Evolutionary conservation across 768 basidiomycete genomes (phyloP).

Genomic region (Guyanaporus albipodus): DNA sequence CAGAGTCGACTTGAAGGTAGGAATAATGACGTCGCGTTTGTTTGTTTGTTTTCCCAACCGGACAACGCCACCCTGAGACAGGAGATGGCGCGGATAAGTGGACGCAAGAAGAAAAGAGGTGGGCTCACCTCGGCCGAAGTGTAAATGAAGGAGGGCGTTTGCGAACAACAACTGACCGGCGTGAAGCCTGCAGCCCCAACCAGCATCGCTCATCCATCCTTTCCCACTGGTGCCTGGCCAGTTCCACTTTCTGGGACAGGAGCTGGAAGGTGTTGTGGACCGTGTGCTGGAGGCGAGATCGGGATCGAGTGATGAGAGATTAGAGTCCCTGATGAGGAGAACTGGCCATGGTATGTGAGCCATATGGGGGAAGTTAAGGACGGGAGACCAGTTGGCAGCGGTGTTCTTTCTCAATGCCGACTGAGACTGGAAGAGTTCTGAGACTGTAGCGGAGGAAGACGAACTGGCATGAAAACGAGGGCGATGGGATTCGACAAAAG

Average conservation of each 20-base stretch:
- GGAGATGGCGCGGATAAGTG: constrained; percentile 10
- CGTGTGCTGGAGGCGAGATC: constrained; percentile 30
- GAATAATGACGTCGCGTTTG: too few species aligned
- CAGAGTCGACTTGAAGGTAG: too few species aligned
- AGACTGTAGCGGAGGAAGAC: constrained; percentile 36
- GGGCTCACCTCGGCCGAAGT: constrained; percentile 65
- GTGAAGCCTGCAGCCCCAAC: constrained; percentile 91
- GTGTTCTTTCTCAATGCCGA: constrained; percentile 30
- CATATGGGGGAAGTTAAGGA: constrained; percentile 85
- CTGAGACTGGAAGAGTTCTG: constrained; percentile 37
- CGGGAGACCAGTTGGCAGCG: constrained; percentile 62
- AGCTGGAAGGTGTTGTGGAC: constrained; percentile 40
- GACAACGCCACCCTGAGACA: constrained; percentile 78
- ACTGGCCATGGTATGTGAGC: constrained; percentile 90
- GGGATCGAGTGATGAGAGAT: constrained; percentile 40
- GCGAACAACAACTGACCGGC: constrained; percentile 84
- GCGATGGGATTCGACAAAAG: constrained; percentile 39
- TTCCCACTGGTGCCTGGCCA: constrained; percentile 67
- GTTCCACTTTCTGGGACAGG: constrained; percentile 54
- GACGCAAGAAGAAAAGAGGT: constrained; percentile 1
- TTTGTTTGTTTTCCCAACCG: too few species aligned
- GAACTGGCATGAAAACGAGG: constrained; percentile 42
- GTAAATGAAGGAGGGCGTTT: constrained; percentile 70
- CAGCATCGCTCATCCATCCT: constrained; percentile 80
- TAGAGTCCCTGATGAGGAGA: constrained; percentile 67